phyloP scores from a whole-genome alignment of 495 filamentous ascomycete species.

The Tuber aestivum region DNA sequence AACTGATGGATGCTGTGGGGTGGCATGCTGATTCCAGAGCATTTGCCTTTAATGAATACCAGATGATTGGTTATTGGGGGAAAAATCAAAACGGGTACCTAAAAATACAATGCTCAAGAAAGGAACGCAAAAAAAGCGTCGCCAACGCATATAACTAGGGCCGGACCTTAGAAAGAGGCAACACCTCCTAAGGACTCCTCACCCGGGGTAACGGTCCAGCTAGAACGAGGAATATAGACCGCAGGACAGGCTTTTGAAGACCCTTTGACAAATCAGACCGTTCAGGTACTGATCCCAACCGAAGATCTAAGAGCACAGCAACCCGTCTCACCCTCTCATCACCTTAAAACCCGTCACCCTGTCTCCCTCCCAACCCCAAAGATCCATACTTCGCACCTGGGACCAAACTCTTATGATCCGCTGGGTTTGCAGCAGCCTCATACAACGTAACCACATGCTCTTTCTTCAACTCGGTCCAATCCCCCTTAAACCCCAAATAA shows the following conservation, averaged over 20 bases:
- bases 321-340: background rate
- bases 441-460: slow-evolving; percentile 83
- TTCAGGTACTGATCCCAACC: background rate
- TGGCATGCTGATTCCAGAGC: background rate
- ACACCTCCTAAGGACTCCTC: background rate
- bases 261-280: background rate
- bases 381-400: slow-evolving; percentile 33
- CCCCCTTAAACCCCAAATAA: slow-evolving; percentile 88
- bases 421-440: slow-evolving; percentile 86
- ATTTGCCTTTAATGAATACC: background rate
- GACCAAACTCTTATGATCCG: slow-evolving; percentile 58
- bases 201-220: background rate
- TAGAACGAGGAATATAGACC: background rate
- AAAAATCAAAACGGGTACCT: background rate
- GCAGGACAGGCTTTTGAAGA: background rate
- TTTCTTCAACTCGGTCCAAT: slow-evolving; percentile 76
- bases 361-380: slow-evolving; percentile 31
- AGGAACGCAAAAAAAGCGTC: background rate
- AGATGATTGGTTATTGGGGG: background rate
- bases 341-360: slow-evolving; percentile 28
- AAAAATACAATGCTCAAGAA: background rate
- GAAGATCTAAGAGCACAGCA: background rate
- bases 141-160: background rate
- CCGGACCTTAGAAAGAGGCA: background rate
- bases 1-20: background rate